Conservation (phyloP, 345 rosid species). For the Salix caprea region DNA sequence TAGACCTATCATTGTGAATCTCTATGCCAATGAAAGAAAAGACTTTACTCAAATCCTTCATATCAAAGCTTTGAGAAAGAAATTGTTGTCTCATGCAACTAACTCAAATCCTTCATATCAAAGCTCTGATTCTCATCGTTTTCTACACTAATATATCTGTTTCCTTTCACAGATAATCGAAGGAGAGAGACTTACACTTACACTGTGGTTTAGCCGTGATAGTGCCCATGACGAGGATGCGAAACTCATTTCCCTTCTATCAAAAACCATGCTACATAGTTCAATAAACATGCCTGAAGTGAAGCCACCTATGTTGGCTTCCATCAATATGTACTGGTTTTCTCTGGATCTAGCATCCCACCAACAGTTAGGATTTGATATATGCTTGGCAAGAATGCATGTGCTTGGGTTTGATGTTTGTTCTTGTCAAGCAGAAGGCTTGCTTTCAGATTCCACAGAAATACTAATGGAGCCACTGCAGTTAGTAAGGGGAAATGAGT, state of each 20-base stretch:
- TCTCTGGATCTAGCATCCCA: slow-evolving; percentile 35
- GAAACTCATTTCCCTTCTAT: slow-evolving; percentile 65
- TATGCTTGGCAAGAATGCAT: slow-evolving; percentile 64
- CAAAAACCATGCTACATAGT: slow-evolving; percentile 22
- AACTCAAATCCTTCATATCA: too few relatives aligned
- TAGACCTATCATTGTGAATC: too few relatives aligned
- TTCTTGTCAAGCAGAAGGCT: slow-evolving; percentile 32
- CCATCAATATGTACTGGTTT: slow-evolving; percentile 82
- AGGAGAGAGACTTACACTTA: slow-evolving; percentile 88
- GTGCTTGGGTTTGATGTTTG: slow-evolving; percentile 54
- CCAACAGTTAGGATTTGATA: slow-evolving; percentile 49
- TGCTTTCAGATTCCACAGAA: slow-evolving; percentile 32
- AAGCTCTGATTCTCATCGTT: neutral
- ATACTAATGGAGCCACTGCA: slow-evolving; percentile 47
- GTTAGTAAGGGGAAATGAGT: slow-evolving; percentile 48
- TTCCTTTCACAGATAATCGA: slow-evolving; percentile 46
- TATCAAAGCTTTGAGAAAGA: too few relatives aligned
- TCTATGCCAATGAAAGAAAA: too few relatives aligned
- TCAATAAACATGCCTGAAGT: slow-evolving; percentile 10
- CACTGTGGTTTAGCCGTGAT: slow-evolving; percentile 86
- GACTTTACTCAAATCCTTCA: too few relatives aligned
- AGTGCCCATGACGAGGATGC: slow-evolving; percentile 75
- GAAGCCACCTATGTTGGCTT: slow-evolving; percentile 55
- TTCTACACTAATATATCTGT: slow-evolving; percentile 5
- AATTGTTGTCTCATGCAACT: too few relatives aligned